Base-by-base conservation (phyloP, 805 yeast genomes). In the Pichia insulana region DNA sequence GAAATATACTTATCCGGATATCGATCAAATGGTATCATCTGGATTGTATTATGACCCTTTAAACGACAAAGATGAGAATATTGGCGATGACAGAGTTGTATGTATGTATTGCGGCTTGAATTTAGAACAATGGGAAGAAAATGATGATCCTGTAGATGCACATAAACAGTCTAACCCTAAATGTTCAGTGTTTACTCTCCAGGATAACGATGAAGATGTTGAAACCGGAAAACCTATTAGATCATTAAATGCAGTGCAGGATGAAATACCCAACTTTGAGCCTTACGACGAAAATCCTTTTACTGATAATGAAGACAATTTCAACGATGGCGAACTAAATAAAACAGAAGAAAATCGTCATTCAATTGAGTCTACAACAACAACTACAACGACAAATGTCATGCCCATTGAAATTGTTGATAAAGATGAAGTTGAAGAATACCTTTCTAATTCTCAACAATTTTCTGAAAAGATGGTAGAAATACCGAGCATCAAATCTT, bases 61-160 rank as follows among this genome's bases (percentile, higher is more conserved):
- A 86, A 37, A 7, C 7, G 37, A 41, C 10, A 12, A 20, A 4
- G 30, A 2, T 47, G 42, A 2, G 8, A 22, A 22, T 48, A 56
- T 22, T n/a, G 57, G 58, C 13, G 77, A 71, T 40, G 83, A 79
- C 55, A 67, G 73, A 22, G 76, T 77, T 1, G 64, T 74, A 2
- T 84, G 95, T 56, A 65, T 74, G 49, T 76, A 75, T 53, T 84
- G 95, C 58, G 74, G 73, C 10, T 62, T 72, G 16, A 71, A 80
- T 0, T 61, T 75, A 13, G 83, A 82, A 41, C 88, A 87, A 3
- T 84, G 94, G 94, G 83, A 74, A 44, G 55, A 60, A 1, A 68
- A 64, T 2, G 92, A 85, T 58, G 76, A 73, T 31, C 48, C 48
- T 3, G 16, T 42, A 22, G 37, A 34, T 17, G 41, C 36, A 17